Evolutionary conservation across 2,329 filamentous ascomycete genomes (phyloP), one percentile per base, ranked within the genome.

Genomic region (Colletotrichum brevisporum): DNA sequence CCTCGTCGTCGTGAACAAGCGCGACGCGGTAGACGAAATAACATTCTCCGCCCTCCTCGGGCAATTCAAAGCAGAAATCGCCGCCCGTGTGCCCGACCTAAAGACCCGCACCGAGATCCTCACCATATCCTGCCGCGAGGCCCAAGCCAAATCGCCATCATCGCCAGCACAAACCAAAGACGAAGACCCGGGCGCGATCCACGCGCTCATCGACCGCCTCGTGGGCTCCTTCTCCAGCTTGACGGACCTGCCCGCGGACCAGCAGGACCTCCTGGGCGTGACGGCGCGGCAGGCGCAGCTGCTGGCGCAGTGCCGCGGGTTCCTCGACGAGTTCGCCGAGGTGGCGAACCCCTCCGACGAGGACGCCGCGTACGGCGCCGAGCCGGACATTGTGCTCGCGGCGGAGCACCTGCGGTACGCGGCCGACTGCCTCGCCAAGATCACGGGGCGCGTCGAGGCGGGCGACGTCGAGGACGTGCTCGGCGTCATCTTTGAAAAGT

Each of bases 401-500:
- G 96, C 96, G 0, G 96, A 99, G 80, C 90, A 95, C 76, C 84
- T 99, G 63, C 91, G 96, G 51, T 90, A 89, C 73, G 95, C 94
- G 13, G 94, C 94, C 1, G 89, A 91, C 60, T 91, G 90, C 71
- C 84, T 98, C n/a, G 92, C 94, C 2, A 89, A 90, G 66, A 97
- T 98, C 74, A 98, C 94, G 1, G 96, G 96, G 0, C 89, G 89
- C 63, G 95, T 94, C 1, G 93, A 94, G 74, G 89, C 88, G 48
- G 93, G 94, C 2, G 95, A 98, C 79, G 94, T 98, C 16, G 95
- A 99, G 78, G 96, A 98, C 77, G 94, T 99, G 8, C 82, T 99
- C 52, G 96, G 96, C 0, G 95, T 99, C 24, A 95, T 99, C 4
- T 99, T 99, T 82, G 95, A 98, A 80, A 98, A 97, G 93, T 97